Evolutionary conservation across 306 rosid species (phyloP), one percentile per base, ranked within the genome.

Genomic region (Leucaena leucocephala): DNA sequence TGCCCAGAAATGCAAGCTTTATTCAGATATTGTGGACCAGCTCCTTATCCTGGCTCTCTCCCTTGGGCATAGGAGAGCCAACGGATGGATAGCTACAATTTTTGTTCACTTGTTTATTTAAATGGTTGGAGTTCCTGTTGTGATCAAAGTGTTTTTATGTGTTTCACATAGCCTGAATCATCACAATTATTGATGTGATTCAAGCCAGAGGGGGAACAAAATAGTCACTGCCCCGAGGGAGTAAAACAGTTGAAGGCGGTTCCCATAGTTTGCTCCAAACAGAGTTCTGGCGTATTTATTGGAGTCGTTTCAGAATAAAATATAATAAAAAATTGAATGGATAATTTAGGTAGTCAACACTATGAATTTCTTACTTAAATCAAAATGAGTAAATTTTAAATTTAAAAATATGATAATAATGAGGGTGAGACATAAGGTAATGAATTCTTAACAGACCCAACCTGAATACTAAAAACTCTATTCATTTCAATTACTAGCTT

Each of bases 1-100:
- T 94, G 98, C 59, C 95, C 97, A n/a, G 98, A 96, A 90, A 91
- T 96, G 80, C 86, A 88, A 63, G 85, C 87, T 67, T 89, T 96
- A 68, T 96, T 96, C 89, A 91, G 86, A 90, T 91, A 90, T 68
- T 95, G 98, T 66, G 97, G 93, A 62, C 69, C 88, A 27, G 82
- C 86, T 82, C 94, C 97, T 72, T 95, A 78, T 82, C 89, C 97
- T 3, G 90, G 89, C 45, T 80, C 85, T 59, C 90, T 91, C 71
- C 97, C 98, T 0, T 92, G 98, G 98, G 67, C 71, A 52, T 44
- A 68, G 78, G 76, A 54, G 13, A 19, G 33, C 13, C 33, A 7
- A 39, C 7, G 7, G 14, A 65, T 65, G 7, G 14, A 65, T 65
- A 16, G 27, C 1, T 19, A 16, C 1, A 49, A 49, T 15, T 49